Base-by-base conservation (phyloP, 306 rosid genomes). In the Potentilla sterilis region DNA sequence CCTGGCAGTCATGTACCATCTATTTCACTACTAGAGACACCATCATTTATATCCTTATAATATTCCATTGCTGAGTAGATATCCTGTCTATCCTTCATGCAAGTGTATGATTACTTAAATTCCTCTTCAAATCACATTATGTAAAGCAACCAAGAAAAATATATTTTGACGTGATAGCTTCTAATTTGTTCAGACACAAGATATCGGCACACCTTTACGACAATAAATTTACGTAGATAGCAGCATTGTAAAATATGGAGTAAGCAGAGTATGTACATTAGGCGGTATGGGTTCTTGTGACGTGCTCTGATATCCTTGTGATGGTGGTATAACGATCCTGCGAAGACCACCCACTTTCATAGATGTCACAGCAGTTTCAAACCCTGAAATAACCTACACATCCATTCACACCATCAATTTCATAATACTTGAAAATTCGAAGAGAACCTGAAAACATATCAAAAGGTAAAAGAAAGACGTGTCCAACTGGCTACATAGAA, bases 221-320 rank as follows among this genome's bases (percentile, higher is more conserved):
- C 15, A 69, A 46, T 11, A 63, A 58, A 28, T 24, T 59, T 22
- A 72, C 55, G 4, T 32, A 73, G 54, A 55, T 34, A 32, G 69
- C 75, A 61, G 75, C 4, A 51, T 61, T 28, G 77, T 37, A 57
- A 55, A 74, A 71, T 73, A 4, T 16, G n/a, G 72, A 69, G 54
- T 63, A 76, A 70, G 41, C 38, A 75, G 77, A 52, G 24, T 38
- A 82, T 75, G 70, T 88, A 94, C 98, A 79, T 94, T 85, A 19
- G 98, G 97, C 54, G 98, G 98, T 69, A 94, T 68, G 16, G 97
- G 97, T 80, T 94, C 95, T 77, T 94, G 96, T 65, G 95, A 87
- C 10, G 92, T 94, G 89, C 80, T 92, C 82, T 88, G 93, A 83
- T 94, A 92, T 1, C 98, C 98, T 79, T 90, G 97, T 35, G 96